These are phyloP conservation scores for Balakata baccata DNA, from an alignment of 345 rosid genomes.

Conservation along the genomic window DNA sequence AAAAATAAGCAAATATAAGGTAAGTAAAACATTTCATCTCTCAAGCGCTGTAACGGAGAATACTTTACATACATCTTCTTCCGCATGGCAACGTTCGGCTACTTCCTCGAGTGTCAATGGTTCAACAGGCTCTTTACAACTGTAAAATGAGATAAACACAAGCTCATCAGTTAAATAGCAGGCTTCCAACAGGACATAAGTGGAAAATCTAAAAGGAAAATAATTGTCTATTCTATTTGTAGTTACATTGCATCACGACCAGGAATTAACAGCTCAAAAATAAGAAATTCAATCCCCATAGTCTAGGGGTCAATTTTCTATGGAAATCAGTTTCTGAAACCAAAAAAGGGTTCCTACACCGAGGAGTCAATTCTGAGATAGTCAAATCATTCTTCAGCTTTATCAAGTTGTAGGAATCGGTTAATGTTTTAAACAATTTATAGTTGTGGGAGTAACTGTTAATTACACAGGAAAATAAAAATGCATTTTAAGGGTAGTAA, in stretches of 20 bases:
- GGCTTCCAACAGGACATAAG: not conserved
- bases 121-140: constrained; percentile 93
- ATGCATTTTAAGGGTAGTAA: too few relatives aligned
- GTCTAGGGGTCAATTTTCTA: too few relatives aligned
- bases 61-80: constrained; percentile 53
- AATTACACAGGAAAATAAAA: not conserved
- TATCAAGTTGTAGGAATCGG: too few relatives aligned
- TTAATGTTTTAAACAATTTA: too few relatives aligned
- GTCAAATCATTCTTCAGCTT: too few relatives aligned
- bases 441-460: too few relatives aligned
- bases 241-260: not conserved
- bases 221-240: not conserved
- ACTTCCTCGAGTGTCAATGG: constrained; percentile 80
- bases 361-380: too few relatives aligned
- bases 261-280: too few relatives aligned
- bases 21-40: constrained; percentile 17
- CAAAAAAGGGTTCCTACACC: too few relatives aligned
- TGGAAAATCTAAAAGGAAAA: not conserved
- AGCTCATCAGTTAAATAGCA: not conserved
- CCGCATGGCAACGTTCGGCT: constrained; percentile 88
- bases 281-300: not conserved
- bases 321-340: too few relatives aligned
- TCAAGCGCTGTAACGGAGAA: constrained; percentile 1
- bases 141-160: constrained; percentile 20
- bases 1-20: constrained; percentile 12